A percentile compares a stretch with the other conserved stretches of the same genome.
Evolutionary conservation across 169 alveolate species (phyloP).

Genomic region (Plasmodium inui): DNA sequence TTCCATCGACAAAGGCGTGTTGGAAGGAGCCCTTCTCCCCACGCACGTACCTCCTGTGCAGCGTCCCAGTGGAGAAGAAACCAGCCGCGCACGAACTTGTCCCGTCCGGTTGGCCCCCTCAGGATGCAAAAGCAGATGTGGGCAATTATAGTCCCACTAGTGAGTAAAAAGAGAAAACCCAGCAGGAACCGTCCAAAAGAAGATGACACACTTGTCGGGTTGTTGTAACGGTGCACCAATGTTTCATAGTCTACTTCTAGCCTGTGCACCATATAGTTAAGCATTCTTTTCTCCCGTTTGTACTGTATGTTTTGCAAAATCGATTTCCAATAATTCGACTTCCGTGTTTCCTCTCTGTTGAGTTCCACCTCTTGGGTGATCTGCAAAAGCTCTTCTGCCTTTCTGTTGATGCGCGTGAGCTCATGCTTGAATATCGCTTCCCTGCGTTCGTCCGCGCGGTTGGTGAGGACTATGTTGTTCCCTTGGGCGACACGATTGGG

Average conservation of each 20-base stretch:
- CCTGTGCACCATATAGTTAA: slow-evolving; percentile 41
- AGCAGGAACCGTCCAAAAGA: neutral
- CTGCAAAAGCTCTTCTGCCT: slow-evolving; percentile 21
- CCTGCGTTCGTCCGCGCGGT: neutral
- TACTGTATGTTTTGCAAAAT: slow-evolving; percentile 10
- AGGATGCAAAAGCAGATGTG: slow-evolving; percentile 4
- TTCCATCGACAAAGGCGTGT: neutral
- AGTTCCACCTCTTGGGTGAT: slow-evolving; percentile 28
- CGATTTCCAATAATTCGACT: slow-evolving; percentile 10
- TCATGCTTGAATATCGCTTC: slow-evolving; percentile 9
- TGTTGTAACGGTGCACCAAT: neutral
- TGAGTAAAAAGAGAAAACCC: slow-evolving; percentile 9
- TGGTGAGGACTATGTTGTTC: neutral
- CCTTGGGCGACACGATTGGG: neutral
- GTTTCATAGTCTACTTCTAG: slow-evolving; percentile 22
- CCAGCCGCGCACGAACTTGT: neutral
- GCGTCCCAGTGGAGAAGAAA: neutral
- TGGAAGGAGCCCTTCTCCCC: neutral
- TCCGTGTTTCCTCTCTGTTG: neutral
- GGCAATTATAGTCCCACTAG: neutral
- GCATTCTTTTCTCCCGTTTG: slow-evolving; percentile 22
- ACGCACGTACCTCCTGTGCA: neutral
- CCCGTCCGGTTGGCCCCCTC: neutral
- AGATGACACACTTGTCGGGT: neutral
- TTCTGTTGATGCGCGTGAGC: slow-evolving; percentile 19